Percentiles rank a stretch among this genome's conserved stretches.
phyloP scores from a whole-genome alignment of 306 rosid genomes.

The Trifolium subterraneum region DNA sequence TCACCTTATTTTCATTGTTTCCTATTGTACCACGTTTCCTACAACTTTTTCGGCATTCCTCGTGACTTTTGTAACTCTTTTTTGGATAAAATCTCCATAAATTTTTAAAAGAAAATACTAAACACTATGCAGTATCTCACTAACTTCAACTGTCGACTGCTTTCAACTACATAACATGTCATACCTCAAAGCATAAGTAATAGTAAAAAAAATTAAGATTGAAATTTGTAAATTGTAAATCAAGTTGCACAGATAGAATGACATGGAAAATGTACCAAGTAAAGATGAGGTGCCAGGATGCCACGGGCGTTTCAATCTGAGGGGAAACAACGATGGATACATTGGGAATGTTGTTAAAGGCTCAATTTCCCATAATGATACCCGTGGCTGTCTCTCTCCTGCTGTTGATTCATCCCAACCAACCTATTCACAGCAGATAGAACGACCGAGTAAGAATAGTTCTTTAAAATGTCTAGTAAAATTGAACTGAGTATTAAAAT shows the following conservation, averaged over 20 bases:
- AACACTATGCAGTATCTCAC: not conserved
- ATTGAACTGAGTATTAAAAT: conserved; percentile 8
- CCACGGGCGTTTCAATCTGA: conserved; percentile 90
- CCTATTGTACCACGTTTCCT: no score
- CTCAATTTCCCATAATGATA: conserved; percentile 93
- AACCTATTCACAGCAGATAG: conserved; percentile 57
- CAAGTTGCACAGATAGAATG: not conserved
- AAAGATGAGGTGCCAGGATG: conserved; percentile 82
- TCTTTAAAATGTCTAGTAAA: conserved; percentile 4
- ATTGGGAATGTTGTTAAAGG: conserved; percentile 91
- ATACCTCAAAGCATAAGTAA: not conserved
- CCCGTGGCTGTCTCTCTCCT: conserved; percentile 91
- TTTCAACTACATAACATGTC: conserved; percentile 11
- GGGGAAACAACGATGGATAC: conserved; percentile 92
- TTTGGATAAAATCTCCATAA: no score
- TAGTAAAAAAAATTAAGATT: not conserved
- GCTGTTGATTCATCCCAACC: conserved; percentile 98
- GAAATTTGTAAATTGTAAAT: not conserved
- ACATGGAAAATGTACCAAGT: conserved; percentile 54
- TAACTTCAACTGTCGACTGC: conserved; percentile 7
- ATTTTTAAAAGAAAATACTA: not conserved
- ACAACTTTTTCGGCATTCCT: no score
- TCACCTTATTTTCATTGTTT: no score
- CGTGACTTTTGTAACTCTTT: no score
- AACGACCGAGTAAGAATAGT: conserved; percentile 23